Evolutionary conservation across 257 asterid genomes (phyloP), one percentile per base, ranked within the genome.

Genomic region (Catharanthus roseus): DNA sequence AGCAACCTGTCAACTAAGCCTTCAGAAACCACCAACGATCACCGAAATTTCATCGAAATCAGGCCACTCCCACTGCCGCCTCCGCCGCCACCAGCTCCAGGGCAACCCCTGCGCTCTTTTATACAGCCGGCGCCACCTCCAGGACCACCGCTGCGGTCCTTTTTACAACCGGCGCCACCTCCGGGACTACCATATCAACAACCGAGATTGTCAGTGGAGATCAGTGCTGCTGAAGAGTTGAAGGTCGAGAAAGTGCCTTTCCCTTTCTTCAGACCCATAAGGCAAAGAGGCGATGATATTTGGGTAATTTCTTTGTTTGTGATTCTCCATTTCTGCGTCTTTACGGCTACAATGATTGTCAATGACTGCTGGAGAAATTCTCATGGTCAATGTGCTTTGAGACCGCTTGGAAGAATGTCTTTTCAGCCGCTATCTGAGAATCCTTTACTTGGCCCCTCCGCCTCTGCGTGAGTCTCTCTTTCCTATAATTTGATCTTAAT

Each of bases 381-480:
- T 33, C 89, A 85, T 61, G 84, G 73, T 5, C 84, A 87, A 24
- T 91, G 97, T 34, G 83, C 85, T 44, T 61, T 91, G 63, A 80
- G 70, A 47, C 68, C 81, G 19, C 91, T 91, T 18, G 91, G 96
- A 16, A 82, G 91, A 57, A 81, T 91, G 70, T 91, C 97, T 74
- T 86, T 69, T 80, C 97, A 89, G 85, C 92, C 93, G 51, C 88
- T 92, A 58, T 70, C 80, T 19, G 98, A 92, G 78, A 92, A 92
- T 69, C 96, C 96, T 21, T 74, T 92, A 26, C 92, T 90, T 21
- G 98, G 98, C 18, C 98, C 98, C n/a, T 92, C 98, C 1, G 86
- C 96, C 74, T 92, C 98, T 72, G 79, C 92, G 98, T 90, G 67
- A 81, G 92, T 81, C 54, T 26, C 12, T 63, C 51, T 34, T 6